Base-by-base conservation (phyloP, 2,329 filamentous ascomycete genomes). In the Iodosphaeria phyllophila region DNA sequence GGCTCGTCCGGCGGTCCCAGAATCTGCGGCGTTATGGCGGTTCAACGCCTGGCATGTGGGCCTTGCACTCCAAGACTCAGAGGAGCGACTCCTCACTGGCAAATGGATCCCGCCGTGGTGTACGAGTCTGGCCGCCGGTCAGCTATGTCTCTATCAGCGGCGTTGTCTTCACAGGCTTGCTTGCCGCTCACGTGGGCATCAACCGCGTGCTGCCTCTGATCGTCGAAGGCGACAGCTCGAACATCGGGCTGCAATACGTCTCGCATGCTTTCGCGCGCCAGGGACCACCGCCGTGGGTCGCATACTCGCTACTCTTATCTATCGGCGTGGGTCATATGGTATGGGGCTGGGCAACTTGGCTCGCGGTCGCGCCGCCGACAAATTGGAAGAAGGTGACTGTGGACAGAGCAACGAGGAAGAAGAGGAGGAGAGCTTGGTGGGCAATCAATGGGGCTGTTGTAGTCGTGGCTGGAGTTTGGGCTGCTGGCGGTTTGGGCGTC, bases 301-400 rank as follows among this genome's bases (percentile, higher is more conserved):
- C 75, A 2, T 92, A 91, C 45, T 40, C 56, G 2, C 60, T 70
- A 2, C 56, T 93, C 24, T 54, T 92, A 5, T 55, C 54, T 10
- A 50, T 74, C 0, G 76, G 71, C 0, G 71, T 66, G 13, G 78
- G 72, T 30, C 84, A 93, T 52, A 71, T 84, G 45, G 66, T 78
- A 6, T 91, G 82, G 68, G 84, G 84, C 3, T 68, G 70, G 51
- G 78, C 80, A n/a, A 75, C 69, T 47, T 93, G 80, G 77, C 52
- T 84, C 30, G 70, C 70, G 0, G 55, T 64, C 23, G 59, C 71
- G 25, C 73, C 74, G 12, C 56, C 59, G 2, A 56, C 54, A 33
- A 62, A 47, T 38, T 67, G 46, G 53, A 54, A 37, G 44, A 49
- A 38, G 43, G 57, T 43, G 54, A 48, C 39, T 1, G 42, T 58